Base-by-base conservation (phyloP, 164 flowering plant species). In the Chimonanthus praecox region DNA sequence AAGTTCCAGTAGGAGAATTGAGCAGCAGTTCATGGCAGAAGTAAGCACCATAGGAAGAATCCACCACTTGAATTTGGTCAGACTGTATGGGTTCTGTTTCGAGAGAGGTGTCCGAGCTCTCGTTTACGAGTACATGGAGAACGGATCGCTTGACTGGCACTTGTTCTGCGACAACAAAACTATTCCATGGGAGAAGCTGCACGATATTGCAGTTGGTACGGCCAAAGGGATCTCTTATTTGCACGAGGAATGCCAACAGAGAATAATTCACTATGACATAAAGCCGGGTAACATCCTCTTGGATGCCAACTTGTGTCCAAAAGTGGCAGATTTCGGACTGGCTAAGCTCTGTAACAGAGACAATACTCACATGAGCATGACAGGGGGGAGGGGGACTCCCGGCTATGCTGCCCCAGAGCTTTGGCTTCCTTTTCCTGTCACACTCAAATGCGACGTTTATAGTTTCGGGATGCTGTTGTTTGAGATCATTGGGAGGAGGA, bases 201-300 rank as follows among this genome's bases (percentile, higher is more conserved):
- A 21, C 8, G 75, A 76, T 45, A 76, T 79, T 16, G 77, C 75
- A 7, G 67, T 79, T 33, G 81, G 81, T 11, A 72, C 73, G 4
- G 81, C 75, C 13, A 71, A 72, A 21, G 81, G 78, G 5, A 75
- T 79, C 1, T 60, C 75, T 5, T 76, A 79, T 58, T 54, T 79
- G 46, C 79, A 73, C n/a, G 82, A 76, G 44, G 79, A 76, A 21
- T 79, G 77, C 62, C 72, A 71, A 48, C 72, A 79, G 65, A 43
- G 82, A 45, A 79, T 79, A 11, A 79, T 79, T 4, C 82, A 79
- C 70, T 79, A 76, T 18, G 82, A 79, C 50, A 79, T 79, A 68
- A 79, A 79, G 49, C 79, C 78, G 0, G 81, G 74, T 15, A 75
- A 79, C 48, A 75, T 79, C 51, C 74, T 79, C 13, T 67, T 79